Percentiles rank a stretch among this genome's conserved stretches.
These are phyloP conservation scores for Rhodofomes roseus DNA, from an alignment of 1,284 basidiomycete species.

Conservation along the genomic window DNA sequence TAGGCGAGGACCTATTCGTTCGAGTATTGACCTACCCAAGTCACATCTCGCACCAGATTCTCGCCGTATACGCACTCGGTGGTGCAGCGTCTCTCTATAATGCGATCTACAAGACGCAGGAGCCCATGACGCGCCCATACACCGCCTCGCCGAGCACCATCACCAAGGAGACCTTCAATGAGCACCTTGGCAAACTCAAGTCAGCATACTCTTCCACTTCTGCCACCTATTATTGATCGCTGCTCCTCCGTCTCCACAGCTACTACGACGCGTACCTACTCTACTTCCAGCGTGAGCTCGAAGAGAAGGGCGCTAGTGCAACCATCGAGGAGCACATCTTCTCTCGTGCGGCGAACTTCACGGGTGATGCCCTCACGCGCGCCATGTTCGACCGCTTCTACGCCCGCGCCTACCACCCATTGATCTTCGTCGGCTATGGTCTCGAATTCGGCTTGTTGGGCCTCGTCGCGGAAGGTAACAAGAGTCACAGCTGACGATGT, in stretches of 20 bases:
- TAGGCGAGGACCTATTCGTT: background rate
- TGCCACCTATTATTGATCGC: background rate
- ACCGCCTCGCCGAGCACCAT: constrained; percentile 40
- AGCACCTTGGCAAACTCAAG: constrained; percentile 47
- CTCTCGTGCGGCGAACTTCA: constrained; percentile 46
- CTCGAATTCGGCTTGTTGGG: constrained; percentile 61
- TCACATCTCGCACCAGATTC: constrained; percentile 46
- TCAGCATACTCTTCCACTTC: constrained; percentile 18
- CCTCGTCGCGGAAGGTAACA: constrained; percentile 57
- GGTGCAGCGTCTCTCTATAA: constrained; percentile 37
- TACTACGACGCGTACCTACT: constrained; percentile 54
- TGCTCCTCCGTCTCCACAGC: constrained; percentile 26
- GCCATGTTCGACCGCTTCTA: constrained; percentile 60
- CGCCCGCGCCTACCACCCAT: constrained; percentile 55
- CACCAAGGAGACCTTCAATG: constrained; percentile 40
- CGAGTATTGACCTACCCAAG: constrained; percentile 22
- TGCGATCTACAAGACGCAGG: constrained; percentile 40
- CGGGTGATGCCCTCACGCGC: constrained; percentile 31
- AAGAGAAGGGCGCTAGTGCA: constrained; percentile 36
- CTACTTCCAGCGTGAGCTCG: constrained; percentile 49
- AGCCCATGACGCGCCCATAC: constrained; percentile 34
- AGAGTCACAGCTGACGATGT: background rate
- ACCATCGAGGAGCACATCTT: constrained; percentile 59
- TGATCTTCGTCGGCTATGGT: constrained; percentile 65
- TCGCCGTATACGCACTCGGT: constrained; percentile 49